Percentiles rank a stretch among this genome's conserved stretches.
These are phyloP conservation scores for Fragaria iinumae DNA, from an alignment of 306 rosid species.

Conservation along the genomic window DNA sequence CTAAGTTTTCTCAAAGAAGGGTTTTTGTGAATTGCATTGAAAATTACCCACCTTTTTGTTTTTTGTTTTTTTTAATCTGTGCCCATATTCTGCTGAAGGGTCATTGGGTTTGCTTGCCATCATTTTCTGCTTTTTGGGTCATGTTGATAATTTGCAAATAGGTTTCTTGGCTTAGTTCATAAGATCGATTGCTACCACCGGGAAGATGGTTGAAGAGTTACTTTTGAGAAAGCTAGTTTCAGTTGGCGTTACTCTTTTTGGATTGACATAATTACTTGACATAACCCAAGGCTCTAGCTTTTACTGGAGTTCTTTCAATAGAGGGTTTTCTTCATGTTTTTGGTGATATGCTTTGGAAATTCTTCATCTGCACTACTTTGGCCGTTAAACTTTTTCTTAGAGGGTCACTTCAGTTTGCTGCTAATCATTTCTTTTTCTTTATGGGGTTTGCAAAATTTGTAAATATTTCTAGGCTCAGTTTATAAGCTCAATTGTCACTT, in stretches of 20 bases:
- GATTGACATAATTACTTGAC: background rate
- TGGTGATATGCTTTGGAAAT: background rate
- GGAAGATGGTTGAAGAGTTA: background rate
- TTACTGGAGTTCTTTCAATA: background rate
- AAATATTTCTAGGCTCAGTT: background rate
- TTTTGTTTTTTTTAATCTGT: background rate
- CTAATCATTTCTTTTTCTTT: background rate
- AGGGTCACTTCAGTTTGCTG: background rate
- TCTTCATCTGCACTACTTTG: too few relatives aligned
- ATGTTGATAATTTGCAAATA: background rate
- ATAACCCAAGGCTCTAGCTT: background rate
- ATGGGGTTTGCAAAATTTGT: background rate
- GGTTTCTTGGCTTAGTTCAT: background rate
- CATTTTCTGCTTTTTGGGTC: background rate
- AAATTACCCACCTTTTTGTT: background rate
- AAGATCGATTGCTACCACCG: background rate
- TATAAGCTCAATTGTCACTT: background rate
- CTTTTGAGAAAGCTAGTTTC: background rate
- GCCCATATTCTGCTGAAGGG: background rate
- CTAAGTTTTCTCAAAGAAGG: background rate
- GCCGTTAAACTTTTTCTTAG: background rate
- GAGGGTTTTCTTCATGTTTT: background rate
- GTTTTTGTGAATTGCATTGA: background rate
- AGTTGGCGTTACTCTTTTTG: background rate
- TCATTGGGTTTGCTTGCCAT: background rate